Percentiles rank a stretch among this genome's conserved stretches.
phyloP scores from a whole-genome alignment of 2,329 filamentous ascomycete genomes.

The Trichoderma lentiforme region DNA sequence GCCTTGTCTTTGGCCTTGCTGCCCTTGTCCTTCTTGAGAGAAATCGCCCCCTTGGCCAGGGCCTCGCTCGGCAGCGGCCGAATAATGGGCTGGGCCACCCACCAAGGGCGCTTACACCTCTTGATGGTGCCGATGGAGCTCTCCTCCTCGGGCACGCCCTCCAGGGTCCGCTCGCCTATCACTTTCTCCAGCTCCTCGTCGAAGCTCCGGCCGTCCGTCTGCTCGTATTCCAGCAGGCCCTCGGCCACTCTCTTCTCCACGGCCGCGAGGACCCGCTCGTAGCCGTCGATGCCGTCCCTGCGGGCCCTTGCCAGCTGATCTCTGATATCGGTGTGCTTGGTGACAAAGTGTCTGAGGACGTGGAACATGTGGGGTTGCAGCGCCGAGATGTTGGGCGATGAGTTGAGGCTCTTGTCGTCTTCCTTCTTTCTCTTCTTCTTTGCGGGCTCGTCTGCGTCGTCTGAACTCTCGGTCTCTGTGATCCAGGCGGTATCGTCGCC shows the following conservation, averaged over 20 bases:
- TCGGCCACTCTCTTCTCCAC: constrained; percentile 72
- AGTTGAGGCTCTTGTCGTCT: constrained; percentile 38
- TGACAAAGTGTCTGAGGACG: constrained; percentile 77
- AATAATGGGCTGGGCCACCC: constrained; percentile 85
- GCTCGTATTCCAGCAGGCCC: constrained; percentile 66
- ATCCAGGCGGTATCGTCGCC: constrained; percentile 51
- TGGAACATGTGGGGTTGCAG: constrained; percentile 95
- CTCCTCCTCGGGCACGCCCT: constrained; percentile 44
- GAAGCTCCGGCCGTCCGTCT: constrained; percentile 48
- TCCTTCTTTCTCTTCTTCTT: constrained; percentile 46
- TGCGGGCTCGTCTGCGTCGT: constrained; percentile 46
- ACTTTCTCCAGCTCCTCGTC: constrained; percentile 36
- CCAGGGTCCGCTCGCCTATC: constrained; percentile 28
- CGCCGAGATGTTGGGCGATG: constrained; percentile 63
- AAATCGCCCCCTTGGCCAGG: constrained; percentile 73
- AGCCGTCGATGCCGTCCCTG: constrained; percentile 69
- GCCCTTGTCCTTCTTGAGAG: constrained; percentile 71
- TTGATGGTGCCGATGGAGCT: constrained; percentile 66
- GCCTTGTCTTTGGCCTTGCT: constrained; percentile 43
- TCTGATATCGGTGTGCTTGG: constrained; percentile 75
- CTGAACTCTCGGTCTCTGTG: constrained; percentile 29
- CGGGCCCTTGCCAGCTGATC: constrained; percentile 72
- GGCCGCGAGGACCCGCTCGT: constrained; percentile 71
- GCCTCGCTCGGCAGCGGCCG: constrained; percentile 86
- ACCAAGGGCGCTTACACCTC: constrained; percentile 78